Conservation (phyloP, 345 rosid species). For the Arabidopsis arenosa region DNA sequence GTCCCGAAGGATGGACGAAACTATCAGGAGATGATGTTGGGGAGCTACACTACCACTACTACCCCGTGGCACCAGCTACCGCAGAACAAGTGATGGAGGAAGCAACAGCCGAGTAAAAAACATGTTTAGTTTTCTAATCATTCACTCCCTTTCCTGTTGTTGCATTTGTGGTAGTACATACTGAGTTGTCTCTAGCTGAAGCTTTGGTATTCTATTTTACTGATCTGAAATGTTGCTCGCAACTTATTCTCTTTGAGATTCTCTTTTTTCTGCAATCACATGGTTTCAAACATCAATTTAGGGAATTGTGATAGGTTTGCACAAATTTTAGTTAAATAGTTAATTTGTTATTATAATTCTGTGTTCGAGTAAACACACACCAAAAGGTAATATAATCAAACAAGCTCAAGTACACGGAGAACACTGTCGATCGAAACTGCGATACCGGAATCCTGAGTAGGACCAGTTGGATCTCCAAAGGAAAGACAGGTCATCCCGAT, state of each 20-base stretch:
- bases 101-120: constrained; percentile 42
- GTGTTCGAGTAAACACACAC: too few relatives aligned
- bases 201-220: constrained; percentile 12
- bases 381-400: too few relatives aligned
- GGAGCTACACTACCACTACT: constrained; percentile 85
- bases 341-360: neutral
- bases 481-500: too few relatives aligned
- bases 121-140: neutral
- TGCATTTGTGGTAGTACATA: constrained; percentile 25
- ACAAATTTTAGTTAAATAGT: neutral
- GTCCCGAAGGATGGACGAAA: constrained; percentile 95
- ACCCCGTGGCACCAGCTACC: constrained; percentile 63
- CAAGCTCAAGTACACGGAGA: too few relatives aligned
- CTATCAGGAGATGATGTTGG: constrained; percentile 97
- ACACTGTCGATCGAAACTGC: too few relatives aligned
- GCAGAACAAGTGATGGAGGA: constrained; percentile 96
- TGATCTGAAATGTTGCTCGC: constrained; percentile 7
- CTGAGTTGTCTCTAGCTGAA: constrained; percentile 32
- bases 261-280: constrained; percentile 1
- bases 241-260: constrained; percentile 14
- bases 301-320: neutral
- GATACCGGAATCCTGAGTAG: too few relatives aligned
- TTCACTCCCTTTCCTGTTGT: constrained; percentile 1
- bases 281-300: neutral
- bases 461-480: too few relatives aligned